Base-by-base conservation (phyloP, 2,329 filamentous ascomycete species). In the Cladosporium sp. region DNA sequence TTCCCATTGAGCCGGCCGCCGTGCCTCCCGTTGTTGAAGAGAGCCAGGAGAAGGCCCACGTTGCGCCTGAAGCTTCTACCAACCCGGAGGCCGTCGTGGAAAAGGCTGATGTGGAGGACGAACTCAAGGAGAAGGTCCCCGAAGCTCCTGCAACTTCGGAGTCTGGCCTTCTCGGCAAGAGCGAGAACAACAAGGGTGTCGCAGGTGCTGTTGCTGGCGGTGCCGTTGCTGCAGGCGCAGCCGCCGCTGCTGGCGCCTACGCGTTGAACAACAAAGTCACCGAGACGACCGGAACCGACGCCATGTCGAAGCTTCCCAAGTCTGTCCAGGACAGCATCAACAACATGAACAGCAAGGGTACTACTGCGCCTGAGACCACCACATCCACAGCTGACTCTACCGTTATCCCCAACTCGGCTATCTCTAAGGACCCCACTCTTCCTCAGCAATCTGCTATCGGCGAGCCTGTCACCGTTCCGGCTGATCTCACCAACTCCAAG, bases 1-100 rank as follows among this genome's bases (percentile, higher is more conserved):
- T 58, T 36, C 45, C 45, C 37, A 37, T 50, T 14, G 34, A 51
- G 22, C 55, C 45, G 17, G 43, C 42, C 19, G 19, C 45, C 14
- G 82, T 84, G 11, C 86, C 87, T 30, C 81, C 83, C 61, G 74
- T 88, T 42, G 88, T 92, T 55, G 86, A 83, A 70, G 83, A 90
- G 68, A 89, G 86, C 75, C 88, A 91, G 69, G 78, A 84, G 65
- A 82, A 85, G 71, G 87, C 87, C 17, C 74, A 83, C 55, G 77
- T 79, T 43, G 76, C 78, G 3, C 84, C 88, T n/a, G 88, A 90
- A 70, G 87, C 88, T 8, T 85, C 85, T 63, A 86, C 81, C 42
- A 78, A 84, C 59, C 75, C 83, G 28, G 78, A 82, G 37, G 87
- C 88, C 68, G 66, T 60, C 67, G 74, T 20, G 22, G 63, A 67